Evolutionary conservation across 2,329 filamentous ascomycete genomes (phyloP).

Genomic region (Coniochaeta sp.): DNA sequence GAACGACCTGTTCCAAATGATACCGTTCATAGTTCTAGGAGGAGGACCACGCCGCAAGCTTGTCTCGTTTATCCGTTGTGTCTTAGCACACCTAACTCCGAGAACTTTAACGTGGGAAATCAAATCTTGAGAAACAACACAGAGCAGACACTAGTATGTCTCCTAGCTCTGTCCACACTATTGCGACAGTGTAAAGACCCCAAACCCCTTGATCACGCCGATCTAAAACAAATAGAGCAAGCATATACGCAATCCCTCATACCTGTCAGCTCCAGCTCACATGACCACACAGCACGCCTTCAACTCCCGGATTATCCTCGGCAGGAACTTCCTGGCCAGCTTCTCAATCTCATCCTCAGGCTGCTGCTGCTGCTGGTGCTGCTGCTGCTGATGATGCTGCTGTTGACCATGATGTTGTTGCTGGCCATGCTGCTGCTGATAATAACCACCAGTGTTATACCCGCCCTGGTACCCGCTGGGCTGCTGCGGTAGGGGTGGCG

Average conservation of each 20-base stretch:
- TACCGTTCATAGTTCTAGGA: not conserved
- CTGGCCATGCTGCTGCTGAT: constrained; percentile 28
- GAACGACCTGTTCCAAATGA: not conserved
- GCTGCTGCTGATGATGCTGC: constrained; percentile 18
- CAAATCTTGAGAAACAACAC: not conserved
- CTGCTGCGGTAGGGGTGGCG: constrained; percentile 39
- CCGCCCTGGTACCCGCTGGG: constrained; percentile 27
- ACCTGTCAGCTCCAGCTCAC: constrained; percentile 33
- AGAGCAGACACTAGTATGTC: not conserved
- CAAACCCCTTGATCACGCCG: not conserved
- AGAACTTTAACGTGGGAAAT: not conserved
- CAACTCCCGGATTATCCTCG: constrained; percentile 54
- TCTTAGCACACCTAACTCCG: not conserved
- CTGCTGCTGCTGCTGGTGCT: constrained; percentile 32
- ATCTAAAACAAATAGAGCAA: not conserved
- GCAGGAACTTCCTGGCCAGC: constrained; percentile 51
- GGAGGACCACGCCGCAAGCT: not conserved
- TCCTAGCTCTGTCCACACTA: not conserved
- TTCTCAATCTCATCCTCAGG: constrained; percentile 50
- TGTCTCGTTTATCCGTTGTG: not conserved
- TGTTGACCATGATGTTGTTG: constrained; percentile 29
- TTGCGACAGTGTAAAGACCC: not conserved
- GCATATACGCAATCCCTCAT: not conserved
- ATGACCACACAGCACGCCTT: constrained; percentile 69
- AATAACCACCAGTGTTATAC: constrained; percentile 29